These are phyloP conservation scores for Dryas alaskensis DNA, from an alignment of 306 rosid species.

Conservation along the genomic window DNA sequence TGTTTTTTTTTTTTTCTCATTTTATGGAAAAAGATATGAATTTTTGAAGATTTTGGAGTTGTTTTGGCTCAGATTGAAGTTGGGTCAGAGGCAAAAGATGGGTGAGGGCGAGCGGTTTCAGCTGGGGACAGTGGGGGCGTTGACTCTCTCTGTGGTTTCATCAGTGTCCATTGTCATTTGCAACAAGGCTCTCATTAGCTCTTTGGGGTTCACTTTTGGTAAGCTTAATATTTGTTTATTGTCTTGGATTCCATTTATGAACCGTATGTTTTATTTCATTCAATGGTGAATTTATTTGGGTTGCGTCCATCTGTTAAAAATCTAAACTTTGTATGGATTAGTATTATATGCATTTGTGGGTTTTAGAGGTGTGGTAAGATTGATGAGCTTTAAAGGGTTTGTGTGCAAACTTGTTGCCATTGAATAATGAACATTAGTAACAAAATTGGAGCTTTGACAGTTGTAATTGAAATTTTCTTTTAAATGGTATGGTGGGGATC, in stretches of 20 bases:
- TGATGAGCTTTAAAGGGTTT: neutral
- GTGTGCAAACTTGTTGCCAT: neutral
- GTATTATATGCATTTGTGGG: neutral
- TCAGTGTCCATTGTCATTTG: conserved; percentile 88
- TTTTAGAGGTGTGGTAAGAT: neutral
- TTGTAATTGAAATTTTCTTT: neutral
- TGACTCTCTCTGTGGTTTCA: conserved; percentile 76
- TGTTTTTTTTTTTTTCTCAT: neutral
- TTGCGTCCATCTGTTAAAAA: neutral
- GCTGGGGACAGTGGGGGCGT: conserved; percentile 76
- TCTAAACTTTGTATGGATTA: neutral
- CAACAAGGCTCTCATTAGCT: conserved; percentile 73
- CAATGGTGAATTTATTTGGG: neutral
- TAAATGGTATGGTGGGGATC: neutral
- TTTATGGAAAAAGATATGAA: neutral
- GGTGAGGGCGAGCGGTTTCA: conserved; percentile 67
- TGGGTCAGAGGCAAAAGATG: conserved; percentile 43
- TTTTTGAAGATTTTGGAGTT: neutral
- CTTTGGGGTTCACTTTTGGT: conserved; percentile 75
- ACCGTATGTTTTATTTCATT: neutral
- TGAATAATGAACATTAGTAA: neutral
- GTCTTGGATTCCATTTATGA: neutral
- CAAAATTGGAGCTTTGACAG: neutral
- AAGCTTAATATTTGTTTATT: conserved; percentile 5
- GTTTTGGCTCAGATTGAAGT: conserved; percentile 17